Conservation (phyloP, 352 stramenopile species). For the Pythium pyrilobum region DNA sequence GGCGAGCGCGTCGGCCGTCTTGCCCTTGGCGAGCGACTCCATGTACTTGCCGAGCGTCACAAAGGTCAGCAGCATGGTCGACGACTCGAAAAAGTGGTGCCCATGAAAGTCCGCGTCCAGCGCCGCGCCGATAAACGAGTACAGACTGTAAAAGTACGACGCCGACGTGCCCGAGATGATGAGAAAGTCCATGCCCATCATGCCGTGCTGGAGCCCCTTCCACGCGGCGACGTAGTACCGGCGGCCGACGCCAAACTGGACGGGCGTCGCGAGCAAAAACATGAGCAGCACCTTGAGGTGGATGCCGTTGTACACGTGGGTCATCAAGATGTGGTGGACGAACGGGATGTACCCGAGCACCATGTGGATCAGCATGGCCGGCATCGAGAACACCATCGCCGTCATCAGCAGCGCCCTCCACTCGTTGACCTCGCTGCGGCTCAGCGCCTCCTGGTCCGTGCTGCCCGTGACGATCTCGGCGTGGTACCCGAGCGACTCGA, state of each 20-base stretch:
- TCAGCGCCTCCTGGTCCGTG: slow-evolving; percentile 58
- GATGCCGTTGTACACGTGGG: slow-evolving; percentile 65
- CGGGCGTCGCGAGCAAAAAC: slow-evolving; percentile 74
- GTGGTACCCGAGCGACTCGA: slow-evolving; percentile 56
- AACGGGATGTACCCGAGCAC: slow-evolving; percentile 75
- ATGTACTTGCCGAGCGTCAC: slow-evolving; percentile 87
- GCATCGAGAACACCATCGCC: slow-evolving; percentile 79
- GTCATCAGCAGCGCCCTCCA: slow-evolving; percentile 70
- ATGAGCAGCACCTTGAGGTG: slow-evolving; percentile 80
- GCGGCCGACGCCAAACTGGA: slow-evolving; percentile 78
- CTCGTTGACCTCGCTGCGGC: slow-evolving; percentile 66
- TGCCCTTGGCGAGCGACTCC: slow-evolving; percentile 84
- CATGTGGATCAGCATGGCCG: slow-evolving; percentile 85
- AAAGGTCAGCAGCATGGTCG: slow-evolving; percentile 83
- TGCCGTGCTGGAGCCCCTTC: slow-evolving; percentile 76
- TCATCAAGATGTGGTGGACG: slow-evolving; percentile 67
- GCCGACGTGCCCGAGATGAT: slow-evolving; percentile 80
- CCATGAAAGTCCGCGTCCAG: slow-evolving; percentile 58
- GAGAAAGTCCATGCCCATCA: slow-evolving; percentile 89
- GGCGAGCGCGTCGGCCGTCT: slow-evolving; percentile 70
- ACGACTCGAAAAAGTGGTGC: slow-evolving; percentile 88
- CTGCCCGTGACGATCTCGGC: slow-evolving; percentile 48
- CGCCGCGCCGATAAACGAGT: slow-evolving; percentile 64
- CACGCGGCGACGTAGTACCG: slow-evolving; percentile 81
- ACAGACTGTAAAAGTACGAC: slow-evolving; percentile 84